phyloP scores from a whole-genome alignment of 768 basidiomycete genomes.

The Macrocybe gigantea region DNA sequence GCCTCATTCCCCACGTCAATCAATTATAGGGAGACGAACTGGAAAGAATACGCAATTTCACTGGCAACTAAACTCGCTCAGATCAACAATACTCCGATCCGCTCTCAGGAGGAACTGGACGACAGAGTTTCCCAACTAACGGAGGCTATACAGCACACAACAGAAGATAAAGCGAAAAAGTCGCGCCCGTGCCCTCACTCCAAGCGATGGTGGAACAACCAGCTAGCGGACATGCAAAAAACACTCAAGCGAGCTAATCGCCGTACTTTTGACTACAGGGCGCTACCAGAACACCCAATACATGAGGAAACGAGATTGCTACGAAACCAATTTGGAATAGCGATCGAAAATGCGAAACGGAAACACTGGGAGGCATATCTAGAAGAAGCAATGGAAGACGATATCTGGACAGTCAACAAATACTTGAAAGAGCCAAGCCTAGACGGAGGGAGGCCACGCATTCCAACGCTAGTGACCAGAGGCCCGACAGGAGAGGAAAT shows the following conservation, averaged over 20 bases:
- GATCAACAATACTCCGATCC: background rate
- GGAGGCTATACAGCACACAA: conserved; percentile 9
- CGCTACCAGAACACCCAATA: too few relatives aligned
- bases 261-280: background rate
- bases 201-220: conserved; percentile 29
- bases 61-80: conserved; percentile 7
- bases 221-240: conserved; percentile 15
- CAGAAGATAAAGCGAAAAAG: conserved; percentile 12
- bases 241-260: conserved; percentile 10
- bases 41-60: conserved; percentile 18
- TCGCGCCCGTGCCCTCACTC: conserved; percentile 12
- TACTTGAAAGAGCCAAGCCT: conserved; percentile 11
- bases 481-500: conserved; percentile 19
- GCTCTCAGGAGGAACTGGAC: background rate
- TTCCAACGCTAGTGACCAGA: conserved; percentile 1
- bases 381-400: background rate
- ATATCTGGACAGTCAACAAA: conserved; percentile 17
- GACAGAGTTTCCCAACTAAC: conserved; percentile 5
- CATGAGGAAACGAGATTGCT: too few relatives aligned
- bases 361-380: conserved; percentile 12
- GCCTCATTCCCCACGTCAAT: background rate
- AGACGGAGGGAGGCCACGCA: conserved; percentile 22
- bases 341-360: too few relatives aligned
- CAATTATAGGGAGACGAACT: conserved; percentile 24
- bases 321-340: too few relatives aligned